A percentile compares a stretch with the other conserved stretches of the same genome.
These are phyloP conservation scores for Acacia crassicarpa DNA, from an alignment of 306 rosid species.

Conservation along the genomic window DNA sequence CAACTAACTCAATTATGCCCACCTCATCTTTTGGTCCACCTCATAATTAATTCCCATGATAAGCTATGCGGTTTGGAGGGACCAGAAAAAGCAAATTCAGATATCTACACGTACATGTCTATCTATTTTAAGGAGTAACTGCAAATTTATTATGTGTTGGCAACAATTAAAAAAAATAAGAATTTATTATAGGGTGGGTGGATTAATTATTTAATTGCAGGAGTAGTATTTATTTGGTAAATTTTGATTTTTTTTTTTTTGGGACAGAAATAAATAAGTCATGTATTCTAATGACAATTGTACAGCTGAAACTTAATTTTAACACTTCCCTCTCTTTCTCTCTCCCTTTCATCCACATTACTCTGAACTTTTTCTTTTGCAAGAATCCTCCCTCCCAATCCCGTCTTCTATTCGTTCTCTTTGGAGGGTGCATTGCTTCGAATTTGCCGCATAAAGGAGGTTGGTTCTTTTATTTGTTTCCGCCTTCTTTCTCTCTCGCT, in stretches of 20 bases:
- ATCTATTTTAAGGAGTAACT: neutral
- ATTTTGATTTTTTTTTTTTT: neutral
- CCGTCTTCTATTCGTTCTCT: neutral
- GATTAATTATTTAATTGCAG: neutral
- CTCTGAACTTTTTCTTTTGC: neutral
- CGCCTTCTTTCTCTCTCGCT: neutral
- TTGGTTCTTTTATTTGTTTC: neutral
- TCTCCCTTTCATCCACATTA: neutral
- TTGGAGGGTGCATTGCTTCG: neutral
- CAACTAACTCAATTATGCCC: neutral
- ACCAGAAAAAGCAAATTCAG: neutral
- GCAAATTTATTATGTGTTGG: neutral
- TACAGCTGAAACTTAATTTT: slow-evolving; percentile 11
- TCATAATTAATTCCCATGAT: neutral
- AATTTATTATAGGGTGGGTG: neutral
- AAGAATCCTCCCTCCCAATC: slow-evolving; percentile 9
- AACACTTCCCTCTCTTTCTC: slow-evolving; percentile 38
- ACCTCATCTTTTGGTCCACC: neutral
- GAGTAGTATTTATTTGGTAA: neutral
- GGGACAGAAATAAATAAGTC: neutral
- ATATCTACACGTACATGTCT: neutral
- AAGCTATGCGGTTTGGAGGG: neutral
- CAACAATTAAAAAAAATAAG: neutral
- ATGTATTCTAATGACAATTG: neutral
- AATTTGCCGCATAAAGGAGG: slow-evolving; percentile 24